These are phyloP conservation scores for Sporothrix globosa DNA, from an alignment of 2,329 filamentous ascomycete species.

Conservation along the genomic window DNA sequence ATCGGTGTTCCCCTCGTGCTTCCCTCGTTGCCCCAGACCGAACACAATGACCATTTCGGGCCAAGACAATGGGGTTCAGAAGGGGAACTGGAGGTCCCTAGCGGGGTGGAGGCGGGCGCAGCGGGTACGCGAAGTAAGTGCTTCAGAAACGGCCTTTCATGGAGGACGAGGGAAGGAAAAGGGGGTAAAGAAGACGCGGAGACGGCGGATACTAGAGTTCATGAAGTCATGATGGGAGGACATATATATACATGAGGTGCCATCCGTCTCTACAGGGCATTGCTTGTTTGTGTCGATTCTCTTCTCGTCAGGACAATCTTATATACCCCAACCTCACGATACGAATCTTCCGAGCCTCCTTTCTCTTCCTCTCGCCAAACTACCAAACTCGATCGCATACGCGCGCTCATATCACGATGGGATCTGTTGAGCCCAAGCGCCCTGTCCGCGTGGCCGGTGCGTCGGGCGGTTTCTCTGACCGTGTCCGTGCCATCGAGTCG, in stretches of 20 bases:
- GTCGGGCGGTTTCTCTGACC: conserved; percentile 50
- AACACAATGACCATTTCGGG: neutral
- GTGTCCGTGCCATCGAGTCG: conserved; percentile 48
- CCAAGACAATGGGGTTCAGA: conserved; percentile 9
- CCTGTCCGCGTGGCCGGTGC: conserved; percentile 49
- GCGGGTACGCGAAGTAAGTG: neutral
- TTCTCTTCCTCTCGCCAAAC: neutral
- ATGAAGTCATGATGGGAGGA: conserved; percentile 21
- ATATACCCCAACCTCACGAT: neutral
- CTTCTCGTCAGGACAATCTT: neutral
- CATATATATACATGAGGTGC: neutral
- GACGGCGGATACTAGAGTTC: neutral
- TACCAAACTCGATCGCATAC: neutral
- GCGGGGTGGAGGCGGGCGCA: neutral
- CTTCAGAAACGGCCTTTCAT: neutral
- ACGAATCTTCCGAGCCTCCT: neutral
- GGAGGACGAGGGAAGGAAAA: neutral
- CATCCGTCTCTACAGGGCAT: neutral
- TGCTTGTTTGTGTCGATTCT: neutral
- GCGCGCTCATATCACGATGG: conserved; percentile 23
- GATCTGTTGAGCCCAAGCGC: conserved; percentile 39
- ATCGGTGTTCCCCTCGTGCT: neutral
- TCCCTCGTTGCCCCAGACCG: neutral
- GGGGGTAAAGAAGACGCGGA: conserved; percentile 21
- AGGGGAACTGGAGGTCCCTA: conserved; percentile 19